Conservation (phyloP, 495 filamentous ascomycete genomes). For the Hyaloscypha bicolor region DNA sequence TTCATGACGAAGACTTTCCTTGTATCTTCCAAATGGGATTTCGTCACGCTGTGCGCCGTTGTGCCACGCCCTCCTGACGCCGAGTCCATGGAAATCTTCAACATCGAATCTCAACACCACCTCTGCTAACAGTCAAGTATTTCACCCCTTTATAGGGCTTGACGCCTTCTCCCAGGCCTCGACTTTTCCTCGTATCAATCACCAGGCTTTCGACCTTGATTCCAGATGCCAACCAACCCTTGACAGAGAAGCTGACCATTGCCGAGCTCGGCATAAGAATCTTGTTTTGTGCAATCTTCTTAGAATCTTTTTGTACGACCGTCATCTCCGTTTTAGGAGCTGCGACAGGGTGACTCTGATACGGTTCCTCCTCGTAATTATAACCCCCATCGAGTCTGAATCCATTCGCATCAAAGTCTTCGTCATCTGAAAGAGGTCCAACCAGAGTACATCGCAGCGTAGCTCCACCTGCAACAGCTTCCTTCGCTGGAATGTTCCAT, state of each 20-base stretch:
- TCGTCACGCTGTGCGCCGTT: background rate
- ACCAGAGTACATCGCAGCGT: conserved; percentile 81
- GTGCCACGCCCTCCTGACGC: background rate
- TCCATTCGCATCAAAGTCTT: conserved; percentile 55
- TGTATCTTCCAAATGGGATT: background rate
- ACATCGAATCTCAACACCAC: conserved; percentile 72
- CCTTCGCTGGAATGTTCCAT: conserved; percentile 80
- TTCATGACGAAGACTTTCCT: background rate
- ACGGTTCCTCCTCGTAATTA: conserved; percentile 58
- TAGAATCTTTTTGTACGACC: conserved; percentile 47
- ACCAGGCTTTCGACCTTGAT: conserved; percentile 88
- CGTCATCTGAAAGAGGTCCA: conserved; percentile 63
- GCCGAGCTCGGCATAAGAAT: conserved; percentile 90
- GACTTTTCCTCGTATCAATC: conserved; percentile 82
- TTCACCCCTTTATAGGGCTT: conserved; percentile 99
- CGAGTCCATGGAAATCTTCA: conserved; percentile 18
- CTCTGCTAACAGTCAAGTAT: conserved; percentile 87
- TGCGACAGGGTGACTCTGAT: conserved; percentile 51
- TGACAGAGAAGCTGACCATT: conserved; percentile 84
- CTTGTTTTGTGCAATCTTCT: conserved; percentile 68
- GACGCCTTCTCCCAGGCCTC: conserved; percentile 82
- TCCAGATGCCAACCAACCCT: conserved; percentile 93
- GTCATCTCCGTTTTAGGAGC: conserved; percentile 39
- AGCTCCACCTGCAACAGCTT: conserved; percentile 62
- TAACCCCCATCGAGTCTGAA: conserved; percentile 53